Conservation (phyloP, 2,329 filamentous ascomycete species). For the Microcyclospora pomicola region DNA sequence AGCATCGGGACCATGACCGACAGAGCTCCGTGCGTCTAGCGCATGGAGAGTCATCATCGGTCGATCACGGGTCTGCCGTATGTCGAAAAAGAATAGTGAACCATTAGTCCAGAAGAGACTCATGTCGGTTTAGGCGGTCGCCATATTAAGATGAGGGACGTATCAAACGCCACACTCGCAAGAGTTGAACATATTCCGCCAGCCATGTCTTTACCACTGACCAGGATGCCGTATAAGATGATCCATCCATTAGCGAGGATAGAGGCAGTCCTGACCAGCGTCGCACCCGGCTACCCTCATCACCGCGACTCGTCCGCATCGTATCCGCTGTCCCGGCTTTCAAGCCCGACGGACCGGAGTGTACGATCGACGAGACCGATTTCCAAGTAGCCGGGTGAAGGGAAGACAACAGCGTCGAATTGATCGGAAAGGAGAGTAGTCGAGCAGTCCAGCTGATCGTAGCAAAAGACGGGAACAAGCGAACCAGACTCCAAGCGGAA, state of each 20-base stretch:
- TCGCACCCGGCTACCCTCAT: conserved; percentile 5
- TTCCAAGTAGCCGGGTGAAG: conserved; percentile 1
- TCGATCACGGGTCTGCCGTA: conserved; percentile 4
- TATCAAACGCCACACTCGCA: too few species aligned
- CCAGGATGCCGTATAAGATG: too few species aligned
- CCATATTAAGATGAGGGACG: conserved; percentile 6
- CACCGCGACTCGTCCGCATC: conserved; percentile 3
- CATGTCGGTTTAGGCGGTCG: neutral
- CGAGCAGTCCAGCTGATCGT: too few species aligned
- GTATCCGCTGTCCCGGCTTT: conserved; percentile 11
- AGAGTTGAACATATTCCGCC: too few species aligned
- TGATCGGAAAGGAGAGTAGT: too few species aligned
- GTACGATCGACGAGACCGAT: conserved; percentile 4
- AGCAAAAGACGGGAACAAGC: too few species aligned
- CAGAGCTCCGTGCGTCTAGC: too few species aligned
- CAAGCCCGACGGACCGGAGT: conserved; percentile 9
- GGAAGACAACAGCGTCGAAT: too few species aligned
- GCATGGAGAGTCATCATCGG: neutral
- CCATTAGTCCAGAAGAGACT: neutral
- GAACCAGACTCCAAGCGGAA: too few species aligned
- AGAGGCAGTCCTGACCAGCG: neutral
- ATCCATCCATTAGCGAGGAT: too few species aligned
- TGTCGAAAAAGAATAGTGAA: conserved; percentile 4
- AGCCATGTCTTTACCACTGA: too few species aligned
- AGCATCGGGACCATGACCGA: conserved; percentile 8